A percentile compares a stretch with the other conserved stretches of the same genome.
phyloP scores from a whole-genome alignment of 2,329 filamentous ascomycete species.

The Pseudomassariella vexata region DNA sequence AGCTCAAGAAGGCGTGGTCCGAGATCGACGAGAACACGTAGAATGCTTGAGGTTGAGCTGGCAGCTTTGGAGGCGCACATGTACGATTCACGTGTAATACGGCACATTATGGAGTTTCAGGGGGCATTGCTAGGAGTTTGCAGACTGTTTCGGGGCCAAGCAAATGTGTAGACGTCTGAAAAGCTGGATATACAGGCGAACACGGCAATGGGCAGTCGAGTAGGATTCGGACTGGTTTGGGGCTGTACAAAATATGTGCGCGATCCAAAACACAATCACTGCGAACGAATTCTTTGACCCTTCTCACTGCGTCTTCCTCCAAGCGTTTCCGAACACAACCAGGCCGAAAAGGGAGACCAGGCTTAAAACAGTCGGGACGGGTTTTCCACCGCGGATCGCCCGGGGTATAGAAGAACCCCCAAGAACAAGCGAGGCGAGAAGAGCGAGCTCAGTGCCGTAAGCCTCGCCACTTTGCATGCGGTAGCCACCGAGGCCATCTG shows the following conservation, averaged over 20 bases:
- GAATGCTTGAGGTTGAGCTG: slow-evolving; percentile 12
- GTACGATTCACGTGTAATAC: background rate
- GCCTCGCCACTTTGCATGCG: slow-evolving; percentile 69
- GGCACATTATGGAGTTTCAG: slow-evolving; percentile 13
- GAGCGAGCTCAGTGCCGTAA: slow-evolving; percentile 83
- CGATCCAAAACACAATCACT: slow-evolving; percentile 3
- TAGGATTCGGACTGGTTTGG: no score
- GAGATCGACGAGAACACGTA: slow-evolving; percentile 70
- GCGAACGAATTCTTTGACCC: slow-evolving; percentile 1
- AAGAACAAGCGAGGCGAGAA: slow-evolving; percentile 81
- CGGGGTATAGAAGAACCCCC: slow-evolving; percentile 80
- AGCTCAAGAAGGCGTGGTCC: slow-evolving; percentile 72
- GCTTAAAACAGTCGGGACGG: slow-evolving; percentile 75
- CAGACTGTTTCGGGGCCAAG: no score
- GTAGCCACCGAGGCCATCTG: slow-evolving; percentile 73
- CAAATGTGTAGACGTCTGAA: no score
- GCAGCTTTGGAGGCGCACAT: no score
- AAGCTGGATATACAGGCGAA: no score
- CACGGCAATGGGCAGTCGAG: no score
- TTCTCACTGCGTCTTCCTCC: slow-evolving; percentile 33
- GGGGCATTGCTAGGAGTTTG: slow-evolving; percentile 8
- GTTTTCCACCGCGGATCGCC: slow-evolving; percentile 78
- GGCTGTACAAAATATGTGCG: no score
- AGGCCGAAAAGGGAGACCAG: slow-evolving; percentile 74
- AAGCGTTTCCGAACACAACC: slow-evolving; percentile 72